Conservation (phyloP, 2,329 filamentous ascomycete species). For the Blastomyces silverae region DNA sequence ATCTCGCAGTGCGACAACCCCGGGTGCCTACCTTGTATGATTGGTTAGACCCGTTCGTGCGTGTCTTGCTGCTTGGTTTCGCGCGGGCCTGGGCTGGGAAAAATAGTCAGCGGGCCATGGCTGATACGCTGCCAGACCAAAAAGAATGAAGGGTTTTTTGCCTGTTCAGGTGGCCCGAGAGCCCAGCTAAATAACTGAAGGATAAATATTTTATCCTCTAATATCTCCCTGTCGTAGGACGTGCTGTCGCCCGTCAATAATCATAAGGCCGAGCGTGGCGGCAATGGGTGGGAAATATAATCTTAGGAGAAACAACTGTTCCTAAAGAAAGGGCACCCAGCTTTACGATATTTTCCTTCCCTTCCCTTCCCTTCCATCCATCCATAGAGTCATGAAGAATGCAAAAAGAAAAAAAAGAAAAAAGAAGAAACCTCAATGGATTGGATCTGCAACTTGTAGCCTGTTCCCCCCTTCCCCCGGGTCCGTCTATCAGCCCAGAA, state of each 20-base stretch:
- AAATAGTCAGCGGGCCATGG: conserved; percentile 13
- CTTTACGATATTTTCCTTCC: background rate
- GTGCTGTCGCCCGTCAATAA: background rate
- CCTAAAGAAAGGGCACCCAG: background rate
- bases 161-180: background rate
- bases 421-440: background rate
- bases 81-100: conserved; percentile 10
- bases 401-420: background rate
- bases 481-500: background rate
- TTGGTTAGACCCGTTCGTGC: background rate
- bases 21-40: background rate
- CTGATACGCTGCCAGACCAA: background rate
- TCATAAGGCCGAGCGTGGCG: too few relatives aligned
- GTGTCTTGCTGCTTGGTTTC: conserved; percentile 6
- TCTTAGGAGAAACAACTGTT: too few relatives aligned
- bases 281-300: background rate
- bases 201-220: background rate
- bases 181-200: background rate
- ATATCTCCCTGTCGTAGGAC: background rate
- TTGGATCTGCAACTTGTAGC: background rate
- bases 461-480: background rate
- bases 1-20: conserved; percentile 6
- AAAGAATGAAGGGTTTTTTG: background rate
- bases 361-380: background rate
- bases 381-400: conserved; percentile 3